phyloP scores from a whole-genome alignment of 495 filamentous ascomycete genomes.

The Rusavskia elegans region DNA sequence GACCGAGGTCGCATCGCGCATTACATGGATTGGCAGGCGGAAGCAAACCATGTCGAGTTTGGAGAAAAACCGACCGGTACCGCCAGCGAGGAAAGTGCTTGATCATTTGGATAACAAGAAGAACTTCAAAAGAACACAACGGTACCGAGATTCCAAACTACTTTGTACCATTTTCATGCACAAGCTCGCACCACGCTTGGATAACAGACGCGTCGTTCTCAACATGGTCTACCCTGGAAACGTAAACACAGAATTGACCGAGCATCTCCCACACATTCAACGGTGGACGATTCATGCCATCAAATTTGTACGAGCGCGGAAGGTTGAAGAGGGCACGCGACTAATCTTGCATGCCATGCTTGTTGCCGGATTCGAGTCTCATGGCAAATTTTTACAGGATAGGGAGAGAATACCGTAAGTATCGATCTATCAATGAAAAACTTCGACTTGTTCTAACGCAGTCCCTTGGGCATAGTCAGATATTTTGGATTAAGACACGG shows the following conservation, averaged over 20 bases:
- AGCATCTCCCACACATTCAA: not conserved
- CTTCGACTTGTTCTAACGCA: not conserved
- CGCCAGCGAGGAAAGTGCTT: conserved; percentile 12
- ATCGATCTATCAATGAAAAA: not conserved
- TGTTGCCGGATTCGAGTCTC: not conserved
- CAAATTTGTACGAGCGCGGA: not conserved
- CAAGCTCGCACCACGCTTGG: conserved; percentile 14
- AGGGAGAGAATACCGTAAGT: not conserved
- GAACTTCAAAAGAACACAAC: conserved; percentile 5
- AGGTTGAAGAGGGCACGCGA: not conserved
- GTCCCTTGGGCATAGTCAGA: too few species aligned
- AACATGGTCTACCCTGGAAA: conserved; percentile 14
- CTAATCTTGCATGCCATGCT: not conserved
- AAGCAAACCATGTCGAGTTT: conserved; percentile 7
- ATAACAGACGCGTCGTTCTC: conserved; percentile 5
- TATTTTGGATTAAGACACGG: too few species aligned
- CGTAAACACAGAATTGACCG: not conserved
- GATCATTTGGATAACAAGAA: conserved; percentile 16
- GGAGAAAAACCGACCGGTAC: conserved; percentile 2
- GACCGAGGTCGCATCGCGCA: conserved; percentile 11
- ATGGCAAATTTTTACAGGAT: not conserved
- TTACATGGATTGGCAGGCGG: conserved; percentile 22
- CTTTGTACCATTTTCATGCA: conserved; percentile 18
- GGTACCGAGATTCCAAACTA: conserved; percentile 20
- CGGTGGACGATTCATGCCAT: not conserved